Evolutionary conservation across 805 yeast species (phyloP).

Genomic region (Starmerella apicola): DNA sequence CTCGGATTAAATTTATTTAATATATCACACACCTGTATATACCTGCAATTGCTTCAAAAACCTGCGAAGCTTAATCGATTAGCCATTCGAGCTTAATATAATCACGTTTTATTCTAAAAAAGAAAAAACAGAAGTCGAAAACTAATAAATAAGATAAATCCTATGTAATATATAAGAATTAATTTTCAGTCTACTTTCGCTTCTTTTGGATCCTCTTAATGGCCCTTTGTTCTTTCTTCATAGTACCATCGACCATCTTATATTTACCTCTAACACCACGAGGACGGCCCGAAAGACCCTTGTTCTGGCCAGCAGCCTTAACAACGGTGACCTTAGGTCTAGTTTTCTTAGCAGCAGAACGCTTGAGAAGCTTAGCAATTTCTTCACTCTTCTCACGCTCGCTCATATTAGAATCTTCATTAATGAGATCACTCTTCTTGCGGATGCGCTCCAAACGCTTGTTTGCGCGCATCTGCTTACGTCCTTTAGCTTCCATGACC

Average conservation of each 20-base stretch:
- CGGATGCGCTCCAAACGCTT: constrained; percentile 75
- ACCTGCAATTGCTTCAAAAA: no score
- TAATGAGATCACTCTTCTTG: constrained; percentile 84
- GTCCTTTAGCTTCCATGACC: constrained; percentile 94
- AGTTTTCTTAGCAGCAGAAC: constrained; percentile 51
- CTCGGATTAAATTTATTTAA: no score
- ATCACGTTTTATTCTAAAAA: no score
- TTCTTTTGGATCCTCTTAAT: constrained; percentile 80
- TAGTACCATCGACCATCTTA: constrained; percentile 97
- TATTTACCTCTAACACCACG: constrained; percentile 93
- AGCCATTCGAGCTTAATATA: no score
- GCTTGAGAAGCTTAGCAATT: constrained; percentile 73
- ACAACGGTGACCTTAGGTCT: constrained; percentile 82
- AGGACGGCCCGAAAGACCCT: constrained; percentile 87
- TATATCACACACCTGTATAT: no score
- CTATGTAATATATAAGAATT: no score
- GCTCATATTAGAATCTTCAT: constrained; percentile 74
- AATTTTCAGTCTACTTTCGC: no score
- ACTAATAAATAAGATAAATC: no score
- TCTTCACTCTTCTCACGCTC: constrained; percentile 94
- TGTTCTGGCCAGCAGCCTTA: constrained; percentile 74
- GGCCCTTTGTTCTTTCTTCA: constrained; percentile 96
- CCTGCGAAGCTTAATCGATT: no score
- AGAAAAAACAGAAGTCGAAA: no score
- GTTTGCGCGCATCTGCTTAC: constrained; percentile 88